Conservation (phyloP, 805 yeast genomes). For the Phaffomyces opuntiae region DNA sequence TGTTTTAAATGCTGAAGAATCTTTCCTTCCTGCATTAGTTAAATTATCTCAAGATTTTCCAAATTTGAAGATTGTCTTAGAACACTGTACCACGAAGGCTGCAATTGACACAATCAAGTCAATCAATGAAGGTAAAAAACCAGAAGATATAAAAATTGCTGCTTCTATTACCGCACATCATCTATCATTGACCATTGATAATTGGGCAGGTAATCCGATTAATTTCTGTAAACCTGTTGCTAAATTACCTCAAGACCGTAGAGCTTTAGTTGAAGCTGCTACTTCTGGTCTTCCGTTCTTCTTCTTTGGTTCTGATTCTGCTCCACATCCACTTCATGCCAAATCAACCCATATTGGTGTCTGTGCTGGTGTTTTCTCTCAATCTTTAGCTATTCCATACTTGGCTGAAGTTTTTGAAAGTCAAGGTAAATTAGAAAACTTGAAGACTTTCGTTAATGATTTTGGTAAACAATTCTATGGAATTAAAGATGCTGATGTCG, state of each 20-base stretch:
- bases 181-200: constrained; percentile 77
- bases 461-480: constrained; percentile 69
- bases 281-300: constrained; percentile 87
- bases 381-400: constrained; percentile 72
- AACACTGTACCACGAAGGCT: constrained; percentile 89
- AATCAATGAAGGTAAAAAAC: constrained; percentile 41
- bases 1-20: constrained; percentile 89
- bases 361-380: constrained; percentile 98
- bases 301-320: constrained; percentile 96
- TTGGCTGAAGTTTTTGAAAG: constrained; percentile 81
- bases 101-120: constrained; percentile 73
- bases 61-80: constrained; percentile 74
- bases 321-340: constrained; percentile 85
- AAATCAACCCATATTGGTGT: constrained; percentile 77
- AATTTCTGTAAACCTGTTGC: constrained; percentile 98
- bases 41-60: constrained; percentile 83
- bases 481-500: constrained; percentile 38
- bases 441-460: constrained; percentile 69
- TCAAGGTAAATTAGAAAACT: constrained; percentile 52
- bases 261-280: constrained; percentile 81
- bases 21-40: constrained; percentile 80
- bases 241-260: constrained; percentile 77
- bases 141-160: constrained; percentile 54
- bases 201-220: constrained; percentile 95
- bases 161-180: constrained; percentile 98